A percentile compares a stretch with the other conserved stretches of the same genome.
Conservation (phyloP, 257 asterid genomes). For the Verbascum thapsus region DNA sequence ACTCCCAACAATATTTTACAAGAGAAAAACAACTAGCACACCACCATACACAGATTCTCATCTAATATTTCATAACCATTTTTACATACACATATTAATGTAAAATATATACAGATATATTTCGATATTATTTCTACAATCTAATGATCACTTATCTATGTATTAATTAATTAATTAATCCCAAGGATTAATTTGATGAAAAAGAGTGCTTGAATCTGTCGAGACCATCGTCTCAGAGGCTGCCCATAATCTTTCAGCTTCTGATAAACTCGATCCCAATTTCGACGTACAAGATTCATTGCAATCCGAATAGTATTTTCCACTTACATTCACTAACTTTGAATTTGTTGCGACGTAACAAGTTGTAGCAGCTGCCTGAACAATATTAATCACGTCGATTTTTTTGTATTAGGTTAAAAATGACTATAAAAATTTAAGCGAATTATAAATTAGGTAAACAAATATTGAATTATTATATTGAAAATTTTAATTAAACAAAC, state of each 20-base stretch:
- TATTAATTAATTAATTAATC: neutral
- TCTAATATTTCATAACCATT: no score
- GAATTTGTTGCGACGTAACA: constrained; percentile 90
- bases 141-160: constrained; percentile 1
- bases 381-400: neutral
- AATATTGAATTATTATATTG: no score
- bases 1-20: no score
- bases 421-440: no score
- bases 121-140: neutral
- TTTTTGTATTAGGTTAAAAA: no score
- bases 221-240: constrained; percentile 71
- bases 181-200: constrained; percentile 26
- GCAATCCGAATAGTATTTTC: constrained; percentile 86
- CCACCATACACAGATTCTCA: no score
- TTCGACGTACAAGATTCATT: constrained; percentile 78
- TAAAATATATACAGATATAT: neutral
- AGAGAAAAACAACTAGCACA: no score
- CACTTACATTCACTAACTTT: constrained; percentile 51
- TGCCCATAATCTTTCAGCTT: constrained; percentile 75
- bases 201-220: constrained; percentile 19
- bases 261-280: constrained; percentile 57
- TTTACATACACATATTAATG: neutral
- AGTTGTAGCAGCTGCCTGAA: constrained; percentile 94
- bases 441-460: no score
- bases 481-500: neutral